Conservation (phyloP, 225 moss, liverwort and hornwort species). For the Pseudoscleropodium purum region DNA sequence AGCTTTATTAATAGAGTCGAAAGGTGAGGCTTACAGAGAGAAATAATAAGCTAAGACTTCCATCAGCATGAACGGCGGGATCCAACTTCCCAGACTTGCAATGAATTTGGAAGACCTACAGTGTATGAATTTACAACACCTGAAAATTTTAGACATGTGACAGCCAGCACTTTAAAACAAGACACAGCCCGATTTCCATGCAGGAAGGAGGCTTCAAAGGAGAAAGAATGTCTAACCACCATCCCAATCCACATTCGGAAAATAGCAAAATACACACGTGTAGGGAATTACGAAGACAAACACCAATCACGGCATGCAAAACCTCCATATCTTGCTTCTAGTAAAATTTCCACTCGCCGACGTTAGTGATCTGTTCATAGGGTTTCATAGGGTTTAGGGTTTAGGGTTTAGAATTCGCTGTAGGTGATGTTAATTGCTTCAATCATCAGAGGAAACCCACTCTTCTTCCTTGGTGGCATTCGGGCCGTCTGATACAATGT, state of each 20-base stretch:
- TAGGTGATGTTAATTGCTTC: not conserved
- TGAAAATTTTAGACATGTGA: not conserved
- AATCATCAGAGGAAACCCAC: not conserved
- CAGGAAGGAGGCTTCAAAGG: not conserved
- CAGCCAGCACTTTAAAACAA: not conserved
- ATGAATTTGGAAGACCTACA: not conserved
- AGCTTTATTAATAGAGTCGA: not conserved
- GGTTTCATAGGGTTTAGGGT: too few species aligned
- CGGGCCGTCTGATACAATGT: not conserved
- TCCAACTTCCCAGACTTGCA: not conserved
- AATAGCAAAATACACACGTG: not conserved
- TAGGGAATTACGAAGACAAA: not conserved
- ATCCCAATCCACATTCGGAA: not conserved
- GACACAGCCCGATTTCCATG: not conserved
- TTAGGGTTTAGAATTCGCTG: not conserved
- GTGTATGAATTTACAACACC: not conserved
- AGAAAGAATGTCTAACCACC: not conserved
- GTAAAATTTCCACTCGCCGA: not conserved
- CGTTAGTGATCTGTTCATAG: not conserved
- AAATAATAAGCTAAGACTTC: not conserved
- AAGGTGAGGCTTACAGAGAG: not conserved
- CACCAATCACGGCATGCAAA: not conserved
- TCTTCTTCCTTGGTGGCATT: constrained; percentile 3
- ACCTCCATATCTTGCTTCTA: not conserved
- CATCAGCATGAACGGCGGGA: not conserved